Conservation (phyloP, 805 yeast genomes). For the Clavispora carvajalis region DNA sequence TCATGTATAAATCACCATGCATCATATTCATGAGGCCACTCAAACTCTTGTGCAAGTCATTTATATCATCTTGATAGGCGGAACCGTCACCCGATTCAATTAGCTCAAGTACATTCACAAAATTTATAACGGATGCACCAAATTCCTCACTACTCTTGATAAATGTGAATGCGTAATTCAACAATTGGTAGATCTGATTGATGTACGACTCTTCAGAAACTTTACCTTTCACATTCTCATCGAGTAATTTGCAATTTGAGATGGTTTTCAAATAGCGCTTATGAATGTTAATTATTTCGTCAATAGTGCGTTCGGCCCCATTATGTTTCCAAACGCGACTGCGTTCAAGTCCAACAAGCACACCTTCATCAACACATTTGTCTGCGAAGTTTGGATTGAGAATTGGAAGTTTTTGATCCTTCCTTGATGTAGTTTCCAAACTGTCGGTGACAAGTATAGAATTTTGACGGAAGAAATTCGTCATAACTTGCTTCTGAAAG, state of each 20-base stretch:
- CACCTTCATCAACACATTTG: background rate
- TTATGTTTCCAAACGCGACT: background rate
- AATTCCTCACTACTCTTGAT: slow-evolving; percentile 33
- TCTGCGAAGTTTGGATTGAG: slow-evolving; percentile 6
- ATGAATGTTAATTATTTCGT: slow-evolving; percentile 12
- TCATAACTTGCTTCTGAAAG: slow-evolving; percentile 21
- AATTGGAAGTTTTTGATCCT: slow-evolving; percentile 7
- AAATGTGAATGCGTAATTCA: slow-evolving; percentile 29
- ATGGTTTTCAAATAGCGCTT: slow-evolving; percentile 12
- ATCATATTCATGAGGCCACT: slow-evolving; percentile 37
- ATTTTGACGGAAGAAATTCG: slow-evolving; percentile 17
- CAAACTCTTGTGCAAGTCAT: slow-evolving; percentile 27
- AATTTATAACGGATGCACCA: slow-evolving; percentile 19
- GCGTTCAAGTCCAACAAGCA: slow-evolving; percentile 1
- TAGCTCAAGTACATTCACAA: slow-evolving; percentile 17
- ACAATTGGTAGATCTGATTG: slow-evolving; percentile 26
- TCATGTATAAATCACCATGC: slow-evolving; percentile 31
- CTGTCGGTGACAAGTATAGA: background rate
- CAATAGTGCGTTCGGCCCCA: slow-evolving; percentile 10
- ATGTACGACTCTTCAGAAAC: slow-evolving; percentile 24
- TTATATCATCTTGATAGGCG: slow-evolving; percentile 25
- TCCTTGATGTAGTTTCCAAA: background rate
- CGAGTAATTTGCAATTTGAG: slow-evolving; percentile 27
- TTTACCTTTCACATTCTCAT: slow-evolving; percentile 27
- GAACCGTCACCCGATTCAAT: background rate